phyloP scores from a whole-genome alignment of 2,329 filamentous ascomycete species.

The Coniochaeta sp. region DNA sequence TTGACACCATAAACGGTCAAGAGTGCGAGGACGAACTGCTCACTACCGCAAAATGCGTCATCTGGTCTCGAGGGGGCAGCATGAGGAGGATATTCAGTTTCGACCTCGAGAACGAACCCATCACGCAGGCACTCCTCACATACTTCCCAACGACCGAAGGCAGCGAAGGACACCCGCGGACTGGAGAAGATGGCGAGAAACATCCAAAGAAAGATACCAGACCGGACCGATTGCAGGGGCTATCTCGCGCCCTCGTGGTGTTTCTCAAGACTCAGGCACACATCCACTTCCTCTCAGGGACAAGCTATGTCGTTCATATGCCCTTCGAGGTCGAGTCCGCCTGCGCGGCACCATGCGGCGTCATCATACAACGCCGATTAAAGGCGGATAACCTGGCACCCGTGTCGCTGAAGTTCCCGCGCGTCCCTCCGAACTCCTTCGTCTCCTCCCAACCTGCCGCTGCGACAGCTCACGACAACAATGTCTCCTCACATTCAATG shows the following conservation, averaged over 20 bases:
- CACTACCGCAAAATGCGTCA: conserved; percentile 65
- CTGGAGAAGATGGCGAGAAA: not conserved
- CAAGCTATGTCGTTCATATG: conserved; percentile 83
- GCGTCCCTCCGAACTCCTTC: conserved; percentile 77
- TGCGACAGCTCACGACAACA: conserved; percentile 36
- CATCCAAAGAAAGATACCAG: conserved; percentile 5
- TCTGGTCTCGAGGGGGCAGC: conserved; percentile 83
- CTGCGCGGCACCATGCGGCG: conserved; percentile 72
- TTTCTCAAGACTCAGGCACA: conserved; percentile 90
- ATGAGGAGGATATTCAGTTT: conserved; percentile 84
- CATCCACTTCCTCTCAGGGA: conserved; percentile 82
- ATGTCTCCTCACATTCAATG: conserved; percentile 20
- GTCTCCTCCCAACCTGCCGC: conserved; percentile 59
- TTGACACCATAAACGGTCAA: conserved; percentile 29
- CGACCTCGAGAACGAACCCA: conserved; percentile 75
- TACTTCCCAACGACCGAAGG: conserved; percentile 60
- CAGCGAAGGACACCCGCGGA: conserved; percentile 11
- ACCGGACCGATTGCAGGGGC: conserved; percentile 13
- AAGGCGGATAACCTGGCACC: conserved; percentile 41
- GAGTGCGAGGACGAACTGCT: conserved; percentile 71
- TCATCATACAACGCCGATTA: conserved; percentile 79
- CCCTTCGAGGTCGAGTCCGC: conserved; percentile 90
- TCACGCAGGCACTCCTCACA: conserved; percentile 81
- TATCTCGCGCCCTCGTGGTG: conserved; percentile 72
- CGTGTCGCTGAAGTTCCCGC: conserved; percentile 48